Conservation (phyloP, 1,284 basidiomycete species). For the Leucoagaricus sp. region DNA sequence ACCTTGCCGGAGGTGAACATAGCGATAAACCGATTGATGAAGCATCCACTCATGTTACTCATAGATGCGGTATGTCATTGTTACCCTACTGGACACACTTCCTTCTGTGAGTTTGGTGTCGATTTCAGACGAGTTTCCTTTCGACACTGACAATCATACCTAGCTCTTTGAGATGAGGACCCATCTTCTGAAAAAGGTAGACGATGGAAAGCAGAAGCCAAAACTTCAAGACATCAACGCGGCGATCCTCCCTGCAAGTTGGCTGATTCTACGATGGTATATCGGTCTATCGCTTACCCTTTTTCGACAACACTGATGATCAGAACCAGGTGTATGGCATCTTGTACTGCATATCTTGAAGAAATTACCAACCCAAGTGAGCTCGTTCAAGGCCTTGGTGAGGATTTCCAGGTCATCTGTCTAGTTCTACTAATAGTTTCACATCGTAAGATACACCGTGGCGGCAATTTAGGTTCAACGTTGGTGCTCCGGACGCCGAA, state of each 20-base stretch:
- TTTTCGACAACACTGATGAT: background rate
- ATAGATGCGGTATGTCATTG: constrained; percentile 50
- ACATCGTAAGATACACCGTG: constrained; percentile 46
- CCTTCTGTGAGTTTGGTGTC: constrained; percentile 42
- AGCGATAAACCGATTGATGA: too few relatives aligned
- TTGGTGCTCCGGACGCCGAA: constrained; percentile 66
- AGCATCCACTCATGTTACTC: background rate
- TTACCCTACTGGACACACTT: constrained; percentile 43
- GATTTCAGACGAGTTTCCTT: background rate
- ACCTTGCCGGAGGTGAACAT: constrained; percentile 31
- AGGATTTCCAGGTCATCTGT: too few relatives aligned
- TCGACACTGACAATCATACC: background rate
- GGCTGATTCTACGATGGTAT: constrained; percentile 61
- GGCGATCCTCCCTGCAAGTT: constrained; percentile 51
- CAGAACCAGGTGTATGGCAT: constrained; percentile 55
- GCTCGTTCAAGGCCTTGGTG: constrained; percentile 51
- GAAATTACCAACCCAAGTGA: constrained; percentile 53
- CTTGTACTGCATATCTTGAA: constrained; percentile 65
- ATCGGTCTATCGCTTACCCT: constrained; percentile 6
- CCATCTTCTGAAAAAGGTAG: constrained; percentile 49
- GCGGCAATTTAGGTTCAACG: constrained; percentile 64
- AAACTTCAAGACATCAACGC: constrained; percentile 51
- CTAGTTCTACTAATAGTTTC: constrained; percentile 1
- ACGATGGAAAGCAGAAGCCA: constrained; percentile 48
- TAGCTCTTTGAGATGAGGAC: constrained; percentile 57